These are phyloP conservation scores for Debaryomyces psychrophilus DNA, from an alignment of 1,139 yeast species.

Conservation along the genomic window DNA sequence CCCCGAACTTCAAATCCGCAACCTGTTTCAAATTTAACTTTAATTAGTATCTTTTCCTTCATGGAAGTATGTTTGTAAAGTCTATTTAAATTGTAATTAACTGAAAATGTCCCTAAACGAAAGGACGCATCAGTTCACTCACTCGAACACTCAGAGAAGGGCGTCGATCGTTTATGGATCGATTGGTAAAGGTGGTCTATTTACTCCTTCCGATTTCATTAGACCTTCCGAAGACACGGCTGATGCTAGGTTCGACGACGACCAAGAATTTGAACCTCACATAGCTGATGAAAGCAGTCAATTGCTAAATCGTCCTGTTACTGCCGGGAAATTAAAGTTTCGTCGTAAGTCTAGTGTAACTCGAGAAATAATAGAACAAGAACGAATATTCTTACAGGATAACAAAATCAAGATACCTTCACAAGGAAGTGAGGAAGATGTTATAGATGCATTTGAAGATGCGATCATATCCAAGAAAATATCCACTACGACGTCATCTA, in stretches of 20 bases:
- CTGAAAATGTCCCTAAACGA: conserved; percentile 17
- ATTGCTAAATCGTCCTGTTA: conserved; percentile 6
- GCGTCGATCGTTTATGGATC: conserved; percentile 59
- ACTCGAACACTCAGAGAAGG: conserved; percentile 51
- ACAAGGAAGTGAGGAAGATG: conserved; percentile 19
- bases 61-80: not conserved
- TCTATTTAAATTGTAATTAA: not conserved
- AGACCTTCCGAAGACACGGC: conserved; percentile 17
- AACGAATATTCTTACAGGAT: conserved; percentile 39
- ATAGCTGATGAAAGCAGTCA: conserved; percentile 9
- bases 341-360: conserved; percentile 31
- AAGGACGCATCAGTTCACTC: conserved; percentile 46
- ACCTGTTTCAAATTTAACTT: not conserved
- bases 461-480: conserved; percentile 36
- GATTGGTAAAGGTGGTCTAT: conserved; percentile 56
- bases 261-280: not conserved
- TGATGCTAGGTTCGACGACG: conserved; percentile 6
- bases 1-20: conserved; percentile 1
- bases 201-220: conserved; percentile 53
- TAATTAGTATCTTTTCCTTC: not conserved
- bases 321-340: not conserved
- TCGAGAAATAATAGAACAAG: conserved; percentile 36
- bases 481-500: conserved; percentile 26
- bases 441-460: conserved; percentile 40
- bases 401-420: conserved; percentile 26